Evolutionary conservation across 441 rosid genomes (phyloP), one percentile per base, ranked within the genome.

Genomic region (Adansonia rubrostipa): DNA sequence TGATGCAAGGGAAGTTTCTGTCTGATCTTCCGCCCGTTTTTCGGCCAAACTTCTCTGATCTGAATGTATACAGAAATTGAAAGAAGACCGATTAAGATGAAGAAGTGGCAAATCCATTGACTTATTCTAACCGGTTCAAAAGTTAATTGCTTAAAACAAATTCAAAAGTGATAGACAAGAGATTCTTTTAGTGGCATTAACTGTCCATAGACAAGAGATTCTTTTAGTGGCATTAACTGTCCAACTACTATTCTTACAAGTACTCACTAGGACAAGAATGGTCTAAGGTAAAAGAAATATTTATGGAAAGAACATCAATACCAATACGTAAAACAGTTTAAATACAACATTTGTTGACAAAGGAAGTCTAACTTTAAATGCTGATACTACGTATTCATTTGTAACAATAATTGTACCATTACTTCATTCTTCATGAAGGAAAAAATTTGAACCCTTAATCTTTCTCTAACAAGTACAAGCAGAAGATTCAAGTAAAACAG

Each of bases 41-140:
- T 90, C 94, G 47, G 81, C 69, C 77, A 81, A 85, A 72, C 83
- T 87, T 81, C 81, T 89, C 86, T 87, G 82, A 70, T 89, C 99
- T 93, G 87, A 47, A 76, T 73, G 76, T 33, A 62, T 44, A 76
- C 66, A 61, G 28, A 71, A 50, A 36, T 42, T 66, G 2, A 68
- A 76, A 56, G 70, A 70, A 78, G 54, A 80, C 10, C 15, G 5
- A 57, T 20, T 33, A 40, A 4, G 74, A 28, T 67, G 73, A 53
- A 22, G 47, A 71, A 19, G 42, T 9, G 24, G 62, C 53, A 54
- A 61, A 77, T 24, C 9, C 3, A 17, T 17, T 19, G 36, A 20
- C 40, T 56, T 66, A 20, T n/a, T 63, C 9, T 54, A 66, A 76
- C 9, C 45, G 42, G 33, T 77, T 68, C 15, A 45, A 67, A 69